These are phyloP conservation scores for Boletus subparvulus DNA, from an alignment of 768 basidiomycete genomes.

Conservation along the genomic window DNA sequence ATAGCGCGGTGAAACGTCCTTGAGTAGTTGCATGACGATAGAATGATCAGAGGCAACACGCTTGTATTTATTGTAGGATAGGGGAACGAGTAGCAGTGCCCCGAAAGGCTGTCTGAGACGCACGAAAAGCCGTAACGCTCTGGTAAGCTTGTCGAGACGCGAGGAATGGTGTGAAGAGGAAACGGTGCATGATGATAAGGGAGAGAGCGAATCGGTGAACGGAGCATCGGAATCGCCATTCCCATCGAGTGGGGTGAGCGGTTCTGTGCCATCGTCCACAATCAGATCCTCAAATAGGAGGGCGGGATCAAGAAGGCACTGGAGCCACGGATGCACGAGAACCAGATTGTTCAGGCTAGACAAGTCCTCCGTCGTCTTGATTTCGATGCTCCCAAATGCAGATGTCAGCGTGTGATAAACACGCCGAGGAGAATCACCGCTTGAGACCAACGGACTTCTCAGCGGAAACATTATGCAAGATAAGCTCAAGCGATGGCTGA, in stretches of 20 bases:
- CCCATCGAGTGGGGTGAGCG: background rate
- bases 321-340: background rate
- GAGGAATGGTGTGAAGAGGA: background rate
- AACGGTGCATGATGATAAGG: background rate
- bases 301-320: background rate
- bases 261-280: background rate
- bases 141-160: background rate
- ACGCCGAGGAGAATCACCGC: background rate
- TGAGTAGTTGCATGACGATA: background rate
- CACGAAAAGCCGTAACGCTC: background rate
- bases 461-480: background rate
- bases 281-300: background rate
- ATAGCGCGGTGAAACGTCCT: background rate
- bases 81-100: constrained; percentile 1
- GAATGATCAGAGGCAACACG: background rate
- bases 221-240: background rate
- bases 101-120: constrained; percentile 3
- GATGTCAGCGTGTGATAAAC: background rate
- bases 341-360: background rate
- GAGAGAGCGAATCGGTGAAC: background rate
- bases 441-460: background rate
- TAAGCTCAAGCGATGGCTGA: background rate
- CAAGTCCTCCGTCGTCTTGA: background rate
- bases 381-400: background rate
- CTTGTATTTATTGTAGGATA: background rate